Conservation (phyloP, 108 stramenopile species). For the Nitzschia sp. region DNA sequence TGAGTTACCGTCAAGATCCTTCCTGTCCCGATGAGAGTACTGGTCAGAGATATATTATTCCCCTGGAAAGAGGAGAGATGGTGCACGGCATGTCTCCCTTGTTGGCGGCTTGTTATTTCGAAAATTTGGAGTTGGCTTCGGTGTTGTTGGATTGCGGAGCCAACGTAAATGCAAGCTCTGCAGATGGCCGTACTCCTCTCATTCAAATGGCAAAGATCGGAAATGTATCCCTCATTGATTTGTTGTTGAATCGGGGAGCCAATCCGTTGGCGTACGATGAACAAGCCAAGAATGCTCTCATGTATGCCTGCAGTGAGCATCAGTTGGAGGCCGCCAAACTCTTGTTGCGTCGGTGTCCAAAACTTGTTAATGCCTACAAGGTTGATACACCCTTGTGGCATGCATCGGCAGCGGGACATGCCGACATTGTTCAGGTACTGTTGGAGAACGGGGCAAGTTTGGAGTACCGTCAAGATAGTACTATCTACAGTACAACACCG, state of each 20-base stretch:
- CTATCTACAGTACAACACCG: constrained; percentile 26
- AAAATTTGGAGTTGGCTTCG: neutral
- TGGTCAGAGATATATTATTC: too few species aligned
- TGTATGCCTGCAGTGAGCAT: constrained; percentile 31
- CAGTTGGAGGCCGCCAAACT: neutral
- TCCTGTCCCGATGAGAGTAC: too few species aligned
- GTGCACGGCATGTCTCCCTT: constrained; percentile 8
- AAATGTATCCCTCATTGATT: neutral
- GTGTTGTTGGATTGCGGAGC: neutral
- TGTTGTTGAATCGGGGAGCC: constrained; percentile 9
- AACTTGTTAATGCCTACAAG: constrained; percentile 24
- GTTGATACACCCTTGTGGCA: constrained; percentile 35
- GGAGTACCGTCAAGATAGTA: constrained; percentile 19
- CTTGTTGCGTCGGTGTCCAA: neutral
- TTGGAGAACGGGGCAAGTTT: constrained; percentile 4
- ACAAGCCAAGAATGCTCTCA: constrained; percentile 33
- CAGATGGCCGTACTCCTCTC: constrained; percentile 22
- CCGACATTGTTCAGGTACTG: constrained; percentile 7
- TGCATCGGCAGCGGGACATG: constrained; percentile 20
- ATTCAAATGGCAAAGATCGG: constrained; percentile 16
- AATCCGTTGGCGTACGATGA: constrained; percentile 19
- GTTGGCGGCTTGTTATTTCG: neutral
- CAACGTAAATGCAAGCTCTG: constrained; percentile 1
- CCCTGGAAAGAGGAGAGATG: constrained; percentile 3
- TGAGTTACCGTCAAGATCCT: neutral